Evolutionary conservation across 768 basidiomycete genomes (phyloP), one percentile per base, ranked within the genome.

Genomic region (Mycena pura): DNA sequence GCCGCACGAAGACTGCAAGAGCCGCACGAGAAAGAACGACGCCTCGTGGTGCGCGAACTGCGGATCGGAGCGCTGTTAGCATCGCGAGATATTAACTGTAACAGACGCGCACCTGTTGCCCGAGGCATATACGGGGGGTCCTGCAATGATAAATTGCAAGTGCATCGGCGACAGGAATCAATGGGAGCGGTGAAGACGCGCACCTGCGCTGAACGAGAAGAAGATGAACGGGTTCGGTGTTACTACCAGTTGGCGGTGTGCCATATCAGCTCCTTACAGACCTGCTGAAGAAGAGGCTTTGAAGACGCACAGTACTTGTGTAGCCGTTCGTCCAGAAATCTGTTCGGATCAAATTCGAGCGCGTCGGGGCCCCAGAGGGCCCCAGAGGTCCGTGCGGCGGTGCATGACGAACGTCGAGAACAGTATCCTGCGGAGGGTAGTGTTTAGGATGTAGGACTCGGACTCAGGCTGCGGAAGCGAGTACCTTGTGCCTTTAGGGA

Each of bases 311-410:
- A 68, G 63, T 88, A 86, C 62, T 83, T 86, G 5, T 79, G 75
- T 39, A 87, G 51, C 3, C 88, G 78, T 28, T 84, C 82, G 60
- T 90, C 88, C 38, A 90, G 69, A 78, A 88, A 90, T 1, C 88
- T 79, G 60, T 88, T 84, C 0, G 89, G 89, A 67, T 90, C 88
- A 63, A 89, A 91, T 57, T 73, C 64, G 3, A 80, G 69, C n/a
- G 86, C 87, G 67, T 89, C 87, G 1, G 86, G 86, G 0, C 88
- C 88, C 88, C 88, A 90, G 3, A 87, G 86, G 86, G 0, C 88
- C 88, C 88, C 88, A 90, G 3, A 87, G 77, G 63, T 88, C 85
- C 48, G 72, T 78, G 29, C 86, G 77, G 6, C 87, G 78, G 34
- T 90, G 89, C 86, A 88, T 87, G 29, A 83, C 71, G 58, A 80